Evolutionary conservation across 495 filamentous ascomycete species (phyloP), one percentile per base, ranked within the genome.

Genomic region (Baudoinia panamericana): DNA sequence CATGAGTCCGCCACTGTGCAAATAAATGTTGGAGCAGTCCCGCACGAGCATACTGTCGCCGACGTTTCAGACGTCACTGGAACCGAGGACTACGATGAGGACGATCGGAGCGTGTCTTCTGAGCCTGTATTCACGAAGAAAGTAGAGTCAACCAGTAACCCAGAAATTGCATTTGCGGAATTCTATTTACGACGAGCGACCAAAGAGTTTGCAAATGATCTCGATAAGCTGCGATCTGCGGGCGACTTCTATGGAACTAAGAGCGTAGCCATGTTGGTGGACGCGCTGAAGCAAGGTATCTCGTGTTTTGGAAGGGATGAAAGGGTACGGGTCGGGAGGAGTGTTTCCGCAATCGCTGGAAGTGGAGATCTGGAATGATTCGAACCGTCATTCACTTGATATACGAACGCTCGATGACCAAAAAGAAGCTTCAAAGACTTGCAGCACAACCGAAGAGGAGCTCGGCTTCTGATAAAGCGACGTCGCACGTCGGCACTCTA

Each of bases 161-260:
- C 43, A 18, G 36, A 47, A 15, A 27, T 47, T 23, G 42, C 46
- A 2, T 51, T 50, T 22, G 40, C 43, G 19, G 31, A 42, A 7
- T 50, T 50, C 39, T 54, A 54, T 24, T 32, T 54, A 11, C 21
- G 29, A 20, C 47, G 51, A 32, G 42, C 48, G 7, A 54, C 51
- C 3, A 39, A 38, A 39, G 51, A 54, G 26, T 50, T 54, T 30
- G 46, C 46, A 8, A 44, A 51, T 10, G 51, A 54, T 41, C 39
- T 54, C 8, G 43, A 50, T 19, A 51, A 50, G 40, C 23, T 50
- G 20, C 40, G 51, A n/a, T 38, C 42, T 13, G 46, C 51, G 22
- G 25, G 30, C 28, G 51, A 54, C 20, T 54, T 47, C 24, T 23
- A 31, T 21, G 39, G 13, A n/a, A 21, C 22, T 18, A 33, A 24